A percentile compares a stretch with the other conserved stretches of the same genome.
These are phyloP conservation scores for Ophiobolus disseminans DNA, from an alignment of 2,329 filamentous ascomycete genomes.

Conservation along the genomic window DNA sequence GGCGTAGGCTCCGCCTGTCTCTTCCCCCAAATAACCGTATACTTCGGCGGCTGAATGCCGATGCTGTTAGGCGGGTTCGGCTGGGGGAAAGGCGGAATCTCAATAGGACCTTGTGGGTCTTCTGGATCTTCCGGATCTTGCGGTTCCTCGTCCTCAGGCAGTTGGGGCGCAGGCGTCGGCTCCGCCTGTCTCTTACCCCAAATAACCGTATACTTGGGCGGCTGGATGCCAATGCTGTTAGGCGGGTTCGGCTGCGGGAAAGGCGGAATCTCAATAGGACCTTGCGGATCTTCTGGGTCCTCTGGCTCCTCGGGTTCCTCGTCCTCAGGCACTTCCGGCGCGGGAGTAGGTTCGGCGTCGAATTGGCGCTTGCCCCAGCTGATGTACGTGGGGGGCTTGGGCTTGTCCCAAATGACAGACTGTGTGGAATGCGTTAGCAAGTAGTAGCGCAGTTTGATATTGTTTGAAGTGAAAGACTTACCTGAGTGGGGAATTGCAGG, in stretches of 20 bases:
- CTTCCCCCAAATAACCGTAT: constrained; percentile 24
- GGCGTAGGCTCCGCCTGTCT: constrained; percentile 7
- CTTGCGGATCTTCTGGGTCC: constrained; percentile 17
- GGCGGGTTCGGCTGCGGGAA: constrained; percentile 8
- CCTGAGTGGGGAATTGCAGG: constrained; percentile 5
- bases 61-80: constrained; percentile 16
- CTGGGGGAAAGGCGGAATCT: constrained; percentile 2
- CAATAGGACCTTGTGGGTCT: constrained; percentile 12
- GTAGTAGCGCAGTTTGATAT: constrained; percentile 1
- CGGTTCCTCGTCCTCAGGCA: too few relatives aligned
- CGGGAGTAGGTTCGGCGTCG: constrained; percentile 4
- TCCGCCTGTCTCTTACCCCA: constrained; percentile 24
- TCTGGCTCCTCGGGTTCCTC: not conserved
- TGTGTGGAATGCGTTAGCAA: too few relatives aligned
- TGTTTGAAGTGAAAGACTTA: not conserved
- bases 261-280: constrained; percentile 5
- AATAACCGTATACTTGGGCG: constrained; percentile 17
- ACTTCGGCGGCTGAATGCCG: constrained; percentile 17
- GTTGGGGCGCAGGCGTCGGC: not conserved
- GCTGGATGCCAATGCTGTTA: constrained; percentile 18
- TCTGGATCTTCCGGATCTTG: constrained; percentile 19
- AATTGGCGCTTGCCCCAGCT: constrained; percentile 23
- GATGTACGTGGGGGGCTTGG: constrained; percentile 12
- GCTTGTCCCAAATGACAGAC: constrained; percentile 16
- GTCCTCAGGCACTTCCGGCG: constrained; percentile 1